Base-by-base conservation (phyloP, 108 stramenopile species). In the Pseudonitzschia delicatissima region DNA sequence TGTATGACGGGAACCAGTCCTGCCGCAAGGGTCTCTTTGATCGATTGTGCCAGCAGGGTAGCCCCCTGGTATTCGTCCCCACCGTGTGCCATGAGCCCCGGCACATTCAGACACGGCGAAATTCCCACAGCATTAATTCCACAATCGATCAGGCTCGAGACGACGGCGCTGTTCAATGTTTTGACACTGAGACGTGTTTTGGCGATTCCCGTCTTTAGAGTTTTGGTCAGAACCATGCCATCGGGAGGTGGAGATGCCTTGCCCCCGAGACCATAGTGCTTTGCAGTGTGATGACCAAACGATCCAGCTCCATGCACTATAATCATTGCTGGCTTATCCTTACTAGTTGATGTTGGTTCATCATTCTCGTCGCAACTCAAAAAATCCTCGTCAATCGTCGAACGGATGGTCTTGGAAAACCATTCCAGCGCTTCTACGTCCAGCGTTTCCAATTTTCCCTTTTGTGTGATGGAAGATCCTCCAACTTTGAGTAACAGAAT, bases 231-330 rank as follows among this genome's bases (percentile, higher is more conserved):
- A 31, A 7, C 5, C 52, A 33, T 53, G 4, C 52, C 52, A 53
- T 53, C 29, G 25, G 79, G 57, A 9, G 77, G 72, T 33, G 62
- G 67, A 8, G 67, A 62, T 23, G 69, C 69, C 13, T 81, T 74
- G 18, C 89, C 86, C 57, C 57, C 45, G 36, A 92, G 55, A 4
- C 82, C 82, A 59, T 85, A 85, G 34, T 84, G 72, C 34, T 85
- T 88, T 4, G 91, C 91, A 27, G 78, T 73, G 62, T 76, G 74
- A 69, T 92, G 91, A 8, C 91, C 91, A 77, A 88, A 92, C 12
- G 87, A 88, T 18, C 91, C 91, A 28, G 91, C 91, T 9, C 91
- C 91, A 64, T 92, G 91, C 18, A 92, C 69, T 5, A 92, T 35
- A 23, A 91, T 57, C 45, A 84, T 83, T 40, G 75, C 61, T 25